These are phyloP conservation scores for Crithidia mellificae DNA, from an alignment of 208 protist genomes.

Conservation along the genomic window DNA sequence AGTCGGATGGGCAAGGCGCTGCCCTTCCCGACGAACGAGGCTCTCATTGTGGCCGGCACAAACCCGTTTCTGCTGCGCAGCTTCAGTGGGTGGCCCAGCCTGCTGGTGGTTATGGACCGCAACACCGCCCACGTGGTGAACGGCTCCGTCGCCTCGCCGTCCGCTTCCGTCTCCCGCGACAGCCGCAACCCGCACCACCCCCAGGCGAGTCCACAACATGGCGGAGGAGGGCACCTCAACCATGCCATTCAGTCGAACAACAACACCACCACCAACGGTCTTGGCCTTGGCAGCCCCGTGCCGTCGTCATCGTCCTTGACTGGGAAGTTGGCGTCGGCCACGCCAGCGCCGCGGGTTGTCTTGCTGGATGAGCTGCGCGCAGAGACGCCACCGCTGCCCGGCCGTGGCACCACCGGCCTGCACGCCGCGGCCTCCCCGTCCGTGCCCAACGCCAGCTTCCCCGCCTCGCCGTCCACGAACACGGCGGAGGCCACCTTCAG, in stretches of 20 bases:
- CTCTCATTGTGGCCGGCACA: slow-evolving; percentile 69
- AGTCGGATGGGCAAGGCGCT: slow-evolving; percentile 71
- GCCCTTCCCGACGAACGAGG: slow-evolving; percentile 50
- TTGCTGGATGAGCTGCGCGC: slow-evolving; percentile 14
- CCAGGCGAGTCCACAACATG: not conserved
- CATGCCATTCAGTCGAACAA: too few relatives aligned
- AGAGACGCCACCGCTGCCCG: slow-evolving; percentile 3
- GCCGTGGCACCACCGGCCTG: not conserved
- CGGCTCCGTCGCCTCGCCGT: slow-evolving; percentile 25
- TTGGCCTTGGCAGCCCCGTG: not conserved
- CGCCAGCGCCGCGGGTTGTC: not conserved
- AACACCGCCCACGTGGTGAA: slow-evolving; percentile 31
- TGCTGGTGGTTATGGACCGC: slow-evolving; percentile 68
- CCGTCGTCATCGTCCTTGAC: not conserved
- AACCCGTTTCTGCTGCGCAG: slow-evolving; percentile 83
- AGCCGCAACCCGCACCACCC: not conserved
- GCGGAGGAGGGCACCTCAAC: not conserved
- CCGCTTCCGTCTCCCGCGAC: not conserved
- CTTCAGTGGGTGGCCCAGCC: slow-evolving; percentile 76
- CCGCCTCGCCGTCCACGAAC: not conserved
- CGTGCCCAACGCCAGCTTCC: slow-evolving; percentile 1
- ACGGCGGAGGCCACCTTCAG: not conserved
- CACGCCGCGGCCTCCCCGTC: not conserved
- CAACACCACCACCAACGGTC: too few relatives aligned
- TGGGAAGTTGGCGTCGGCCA: not conserved